Conservation (phyloP, 495 filamentous ascomycete species). For the Penicillium manginii region DNA sequence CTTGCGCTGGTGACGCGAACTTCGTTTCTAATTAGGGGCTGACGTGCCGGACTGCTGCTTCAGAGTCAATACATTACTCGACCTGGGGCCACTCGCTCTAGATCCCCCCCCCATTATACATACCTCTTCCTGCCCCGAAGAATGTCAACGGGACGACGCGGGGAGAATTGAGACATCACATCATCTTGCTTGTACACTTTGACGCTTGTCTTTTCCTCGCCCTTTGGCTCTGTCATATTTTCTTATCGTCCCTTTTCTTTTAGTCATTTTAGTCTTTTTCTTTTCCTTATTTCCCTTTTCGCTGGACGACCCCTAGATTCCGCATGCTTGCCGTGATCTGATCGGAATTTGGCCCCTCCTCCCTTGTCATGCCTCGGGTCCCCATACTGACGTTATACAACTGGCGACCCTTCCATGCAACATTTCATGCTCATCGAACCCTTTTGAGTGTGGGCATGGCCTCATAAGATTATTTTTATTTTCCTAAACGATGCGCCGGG, state of each 20-base stretch:
- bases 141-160: conserved; percentile 21
- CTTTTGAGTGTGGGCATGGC: conserved; percentile 21
- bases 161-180: conserved; percentile 32
- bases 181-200: conserved; percentile 5
- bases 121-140: conserved; percentile 11
- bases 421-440: conserved; percentile 24
- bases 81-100: conserved; percentile 1
- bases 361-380: conserved; percentile 29
- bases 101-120: conserved; percentile 14
- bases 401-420: conserved; percentile 11
- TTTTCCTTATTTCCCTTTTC: background rate
- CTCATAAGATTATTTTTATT: conserved; percentile 17
- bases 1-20: conserved; percentile 21
- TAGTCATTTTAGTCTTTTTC: background rate
- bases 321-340: conserved; percentile 17
- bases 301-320: conserved; percentile 30
- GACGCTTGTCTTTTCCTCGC: background rate
- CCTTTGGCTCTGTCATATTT: conserved; percentile 1
- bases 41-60: conserved; percentile 18
- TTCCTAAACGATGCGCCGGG: conserved; percentile 21
- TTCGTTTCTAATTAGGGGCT: conserved; percentile 20
- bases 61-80: background rate
- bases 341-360: conserved; percentile 28
- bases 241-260: background rate
- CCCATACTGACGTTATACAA: conserved; percentile 18